phyloP scores from a whole-genome alignment of 106 monocot species.

The Allium cepa region DNA sequence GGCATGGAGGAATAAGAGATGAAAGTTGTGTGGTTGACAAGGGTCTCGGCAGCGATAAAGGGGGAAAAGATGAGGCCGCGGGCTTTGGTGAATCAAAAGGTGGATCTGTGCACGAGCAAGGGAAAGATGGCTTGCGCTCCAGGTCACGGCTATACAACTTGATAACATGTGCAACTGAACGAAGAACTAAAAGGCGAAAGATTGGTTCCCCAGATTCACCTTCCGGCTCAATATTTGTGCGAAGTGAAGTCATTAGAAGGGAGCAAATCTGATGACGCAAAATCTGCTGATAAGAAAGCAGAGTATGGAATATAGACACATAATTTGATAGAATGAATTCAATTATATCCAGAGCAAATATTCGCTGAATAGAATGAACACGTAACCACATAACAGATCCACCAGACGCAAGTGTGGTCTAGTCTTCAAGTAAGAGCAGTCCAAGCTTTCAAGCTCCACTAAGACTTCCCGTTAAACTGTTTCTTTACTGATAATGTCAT shows the following conservation, averaged over 20 bases:
- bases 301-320: constrained; percentile 51
- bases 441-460: constrained; percentile 76
- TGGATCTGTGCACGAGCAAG: no score
- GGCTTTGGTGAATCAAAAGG: no score
- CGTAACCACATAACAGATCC: constrained; percentile 94
- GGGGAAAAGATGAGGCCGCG: no score
- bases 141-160: constrained; percentile 84
- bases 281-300: constrained; percentile 78
- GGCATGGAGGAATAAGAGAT: no score
- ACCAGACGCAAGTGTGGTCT: constrained; percentile 99
- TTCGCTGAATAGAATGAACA: constrained; percentile 72
- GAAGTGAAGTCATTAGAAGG: constrained; percentile 95
- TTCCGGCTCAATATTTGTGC: constrained; percentile 89
- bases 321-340: constrained; percentile 96
- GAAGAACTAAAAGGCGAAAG: constrained; percentile 83
- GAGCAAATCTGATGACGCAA: constrained; percentile 94
- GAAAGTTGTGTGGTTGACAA: no score
- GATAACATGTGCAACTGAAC: constrained; percentile 92
- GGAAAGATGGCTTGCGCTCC: no score
- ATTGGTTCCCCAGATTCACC: constrained; percentile 90
- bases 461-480: constrained; percentile 35
- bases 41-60: no score
- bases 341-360: constrained; percentile 91
- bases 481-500: constrained; percentile 18
- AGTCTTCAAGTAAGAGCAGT: constrained; percentile 88